Base-by-base conservation (phyloP, 768 basidiomycete species). In the Amanita rubescens region DNA sequence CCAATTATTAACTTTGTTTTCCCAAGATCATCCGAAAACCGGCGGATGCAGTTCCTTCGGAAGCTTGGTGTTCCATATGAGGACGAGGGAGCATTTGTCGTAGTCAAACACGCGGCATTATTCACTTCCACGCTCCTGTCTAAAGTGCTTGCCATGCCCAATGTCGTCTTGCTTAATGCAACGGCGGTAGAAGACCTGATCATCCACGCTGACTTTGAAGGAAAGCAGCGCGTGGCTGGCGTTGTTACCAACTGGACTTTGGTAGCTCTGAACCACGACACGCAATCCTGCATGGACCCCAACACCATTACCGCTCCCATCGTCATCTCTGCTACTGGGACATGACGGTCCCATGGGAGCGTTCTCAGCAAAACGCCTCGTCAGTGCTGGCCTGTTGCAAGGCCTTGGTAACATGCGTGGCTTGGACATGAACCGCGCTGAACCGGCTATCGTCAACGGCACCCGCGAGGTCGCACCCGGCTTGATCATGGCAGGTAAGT, bases 161-260 rank as follows among this genome's bases (percentile, higher is more conserved):
- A 88, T 59, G 83, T 88, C 47, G 79, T 84, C 30, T 67, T 87
- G 67, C 79, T 88, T 75, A 88, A 88, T 68, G 85, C 85, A 22
- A 90, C 87, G 3, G 81, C 85, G 6, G 85, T 85, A n/a, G 87
- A 90, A 65, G 88, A 90, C 64, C 76, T 90, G 44, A 82, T 90
- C 67, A 77, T 85, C 51, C 78, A 78, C 59, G 72, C 74, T 44
- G 86, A 84, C 70, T 72, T 79, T 67, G 63, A 71, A 58, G 65
- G 71, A 35, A 63, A 80, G 51, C 78, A 81, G 69, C 64, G 77
- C 43, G 65, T 81, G 50, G 63, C 78, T 55, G 67, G 81, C 57
- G 72, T 84, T 55, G 70, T 79, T 32, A 68, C 81, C 60, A 69
- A 77, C 65, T 71, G 80, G 80, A 70, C 79, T 19, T 65, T 78